These are phyloP conservation scores for Colletotrichum sp. DNA, from an alignment of 2,329 filamentous ascomycete genomes.

Conservation along the genomic window DNA sequence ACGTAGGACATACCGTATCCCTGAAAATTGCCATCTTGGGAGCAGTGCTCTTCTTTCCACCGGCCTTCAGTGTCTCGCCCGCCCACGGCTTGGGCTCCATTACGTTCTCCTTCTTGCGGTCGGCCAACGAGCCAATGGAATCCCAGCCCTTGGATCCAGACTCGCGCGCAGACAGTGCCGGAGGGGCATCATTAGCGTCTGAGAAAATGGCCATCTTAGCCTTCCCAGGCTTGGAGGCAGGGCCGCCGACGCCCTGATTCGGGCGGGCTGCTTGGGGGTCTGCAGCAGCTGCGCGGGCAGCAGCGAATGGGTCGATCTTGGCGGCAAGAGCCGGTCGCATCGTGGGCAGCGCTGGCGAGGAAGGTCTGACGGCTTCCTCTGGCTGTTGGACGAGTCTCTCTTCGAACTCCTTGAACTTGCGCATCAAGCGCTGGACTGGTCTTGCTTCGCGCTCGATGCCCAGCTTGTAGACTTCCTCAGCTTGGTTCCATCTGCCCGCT, in stretches of 20 bases:
- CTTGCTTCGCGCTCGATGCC: constrained; percentile 89
- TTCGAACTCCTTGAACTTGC: constrained; percentile 94
- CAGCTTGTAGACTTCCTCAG: constrained; percentile 90
- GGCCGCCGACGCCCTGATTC: constrained; percentile 49
- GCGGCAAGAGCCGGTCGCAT: constrained; percentile 83
- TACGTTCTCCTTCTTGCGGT: constrained; percentile 93
- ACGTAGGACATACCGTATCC: constrained; percentile 79
- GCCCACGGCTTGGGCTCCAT: constrained; percentile 88
- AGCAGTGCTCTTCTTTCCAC: constrained; percentile 76
- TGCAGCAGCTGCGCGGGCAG: constrained; percentile 51
- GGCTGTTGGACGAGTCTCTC: constrained; percentile 72
- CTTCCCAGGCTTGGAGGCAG: constrained; percentile 68
- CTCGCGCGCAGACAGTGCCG: constrained; percentile 57
- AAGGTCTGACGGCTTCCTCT: constrained; percentile 68
- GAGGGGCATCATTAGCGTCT: constrained; percentile 68
- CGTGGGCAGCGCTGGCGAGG: constrained; percentile 84
- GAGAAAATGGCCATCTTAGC: constrained; percentile 92
- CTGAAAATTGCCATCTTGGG: constrained; percentile 93
- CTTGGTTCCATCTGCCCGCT: constrained; percentile 83
- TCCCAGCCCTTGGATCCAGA: constrained; percentile 81
- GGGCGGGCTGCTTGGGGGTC: constrained; percentile 71
- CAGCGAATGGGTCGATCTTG: constrained; percentile 82
- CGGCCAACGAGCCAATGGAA: constrained; percentile 82
- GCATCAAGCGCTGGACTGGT: constrained; percentile 77
- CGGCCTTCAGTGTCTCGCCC: constrained; percentile 87